Evolutionary conservation across 2,329 filamentous ascomycete genomes (phyloP), one percentile per base, ranked within the genome.

Genomic region (Monosporascus cannonballus): DNA sequence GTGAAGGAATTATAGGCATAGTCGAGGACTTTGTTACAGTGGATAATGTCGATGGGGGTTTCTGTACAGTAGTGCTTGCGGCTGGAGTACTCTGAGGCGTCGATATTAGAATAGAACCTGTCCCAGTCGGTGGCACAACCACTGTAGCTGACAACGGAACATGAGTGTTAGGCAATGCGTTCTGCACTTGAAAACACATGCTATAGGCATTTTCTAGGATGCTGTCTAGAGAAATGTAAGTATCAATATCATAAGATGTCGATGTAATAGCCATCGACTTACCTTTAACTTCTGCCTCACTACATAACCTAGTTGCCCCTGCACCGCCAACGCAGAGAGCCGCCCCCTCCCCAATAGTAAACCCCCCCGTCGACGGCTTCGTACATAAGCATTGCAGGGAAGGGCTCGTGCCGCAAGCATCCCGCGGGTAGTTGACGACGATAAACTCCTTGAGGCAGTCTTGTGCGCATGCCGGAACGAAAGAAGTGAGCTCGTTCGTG

Each of bases 271-370:
- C 22, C 22, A 22, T 36, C 37, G 30, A 64, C 59, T 74, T 63
- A 67, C 76, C 69, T 36, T 64, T 60, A 9, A 66, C 65, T 49
- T 80, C 76, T 11, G 69, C 61, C 3, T 73, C 70, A 4, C 71
- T 66, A 66, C 87, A 91, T 15, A 69, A 70, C 2, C 77, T 77
- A 45, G 76, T 61, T 37, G 68, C 67, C 52, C 65, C 69, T 62
- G 81, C 77, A 7, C 80, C 80, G 8, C 79, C 72, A 36, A 88
- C 76, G 66, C 87, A 91, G 62, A 85, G 80, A 56, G 89, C 69
- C 4, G 83, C 85, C 11, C 78, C 86, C 69, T 90, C 87, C n/a
- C 85, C 86, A 47, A 90, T 63, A 1, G 87, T 90, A 60, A 84
- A 86, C 9, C 83, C 85, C 30, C 78, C 78, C 14, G 67, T 69